phyloP scores from a whole-genome alignment of 1,139 yeast genomes.

The Geotrichum restrictum region DNA sequence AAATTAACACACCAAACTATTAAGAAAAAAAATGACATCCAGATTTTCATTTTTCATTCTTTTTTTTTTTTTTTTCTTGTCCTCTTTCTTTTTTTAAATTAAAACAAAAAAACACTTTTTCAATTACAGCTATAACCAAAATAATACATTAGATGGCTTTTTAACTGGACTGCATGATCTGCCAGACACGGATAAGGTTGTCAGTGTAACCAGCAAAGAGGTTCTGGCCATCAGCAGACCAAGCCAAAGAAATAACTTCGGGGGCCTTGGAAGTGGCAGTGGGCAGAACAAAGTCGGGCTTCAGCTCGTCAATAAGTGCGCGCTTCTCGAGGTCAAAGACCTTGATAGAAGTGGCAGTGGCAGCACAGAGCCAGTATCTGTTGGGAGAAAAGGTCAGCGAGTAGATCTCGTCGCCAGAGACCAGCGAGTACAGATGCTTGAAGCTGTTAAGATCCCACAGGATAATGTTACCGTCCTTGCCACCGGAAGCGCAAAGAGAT shows the following conservation, averaged over 20 bases:
- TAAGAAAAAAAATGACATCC: too few relatives aligned
- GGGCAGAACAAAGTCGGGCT: constrained; percentile 92
- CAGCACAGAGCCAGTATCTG: constrained; percentile 99
- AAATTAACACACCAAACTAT: too few relatives aligned
- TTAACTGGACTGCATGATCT: constrained; percentile 90
- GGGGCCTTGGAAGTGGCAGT: constrained; percentile 90
- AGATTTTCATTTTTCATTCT: too few relatives aligned
- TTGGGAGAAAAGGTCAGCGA: constrained; percentile 99
- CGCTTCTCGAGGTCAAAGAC: constrained; percentile 97
- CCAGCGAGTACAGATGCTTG: constrained; percentile 88
- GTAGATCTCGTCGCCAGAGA: constrained; percentile 94
- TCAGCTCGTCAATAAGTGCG: constrained; percentile 93
- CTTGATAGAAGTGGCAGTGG: constrained; percentile 96
- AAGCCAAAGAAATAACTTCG: constrained; percentile 95
- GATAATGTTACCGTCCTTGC: constrained; percentile 98
- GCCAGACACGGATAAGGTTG: constrained; percentile 99
- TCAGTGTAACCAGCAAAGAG: constrained; percentile 99
- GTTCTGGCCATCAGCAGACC: constrained; percentile 99
- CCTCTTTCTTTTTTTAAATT: too few relatives aligned
- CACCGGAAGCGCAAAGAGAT: constrained; percentile 98
- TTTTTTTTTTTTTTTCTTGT: too few relatives aligned
- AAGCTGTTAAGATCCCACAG: constrained; percentile 95
- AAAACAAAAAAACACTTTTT: too few relatives aligned
- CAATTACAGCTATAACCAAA: not conserved
- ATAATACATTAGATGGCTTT: too few relatives aligned